A percentile compares a stretch with the other conserved stretches of the same genome.
These are phyloP conservation scores for Diaporthe australafricana DNA, from an alignment of 2,329 filamentous ascomycete species.

Conservation along the genomic window DNA sequence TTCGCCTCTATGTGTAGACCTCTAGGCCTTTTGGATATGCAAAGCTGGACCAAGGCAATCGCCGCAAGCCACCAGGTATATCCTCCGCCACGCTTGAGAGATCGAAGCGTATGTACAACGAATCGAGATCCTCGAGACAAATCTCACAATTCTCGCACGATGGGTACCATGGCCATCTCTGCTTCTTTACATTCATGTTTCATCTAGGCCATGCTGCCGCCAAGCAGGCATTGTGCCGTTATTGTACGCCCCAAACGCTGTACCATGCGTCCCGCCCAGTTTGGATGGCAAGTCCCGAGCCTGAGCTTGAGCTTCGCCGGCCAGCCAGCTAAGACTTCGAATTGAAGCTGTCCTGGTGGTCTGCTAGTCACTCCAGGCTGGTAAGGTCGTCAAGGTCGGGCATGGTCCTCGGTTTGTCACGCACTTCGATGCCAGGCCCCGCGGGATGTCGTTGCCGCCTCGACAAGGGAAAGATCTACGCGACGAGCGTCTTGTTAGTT, in stretches of 20 bases:
- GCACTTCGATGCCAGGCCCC: conserved; percentile 86
- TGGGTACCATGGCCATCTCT: conserved; percentile 3
- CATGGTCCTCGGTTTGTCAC: conserved; percentile 71
- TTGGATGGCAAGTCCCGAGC: neutral
- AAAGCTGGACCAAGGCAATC: conserved; percentile 13
- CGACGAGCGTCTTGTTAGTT: neutral
- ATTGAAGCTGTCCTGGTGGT: conserved; percentile 19
- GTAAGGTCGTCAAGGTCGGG: conserved; percentile 74
- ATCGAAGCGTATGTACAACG: conserved; percentile 22
- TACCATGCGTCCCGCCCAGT: neutral
- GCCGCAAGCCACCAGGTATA: conserved; percentile 16
- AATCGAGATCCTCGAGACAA: conserved; percentile 15
- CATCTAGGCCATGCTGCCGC: neutral
- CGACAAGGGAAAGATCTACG: conserved; percentile 67
- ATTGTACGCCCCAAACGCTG: neutral
- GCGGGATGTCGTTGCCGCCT: conserved; percentile 74
- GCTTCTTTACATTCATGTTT: conserved; percentile 5
- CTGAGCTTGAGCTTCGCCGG: neutral
- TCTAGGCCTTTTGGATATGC: conserved; percentile 9
- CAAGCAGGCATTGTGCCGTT: neutral
- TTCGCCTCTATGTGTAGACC: conserved; percentile 24
- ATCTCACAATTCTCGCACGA: neutral
- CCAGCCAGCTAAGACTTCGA: conserved; percentile 1
- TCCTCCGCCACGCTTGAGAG: conserved; percentile 1
- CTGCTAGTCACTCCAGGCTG: conserved; percentile 69